Percentiles rank a stretch among this genome's conserved stretches.
phyloP scores from a whole-genome alignment of 768 basidiomycete genomes.

The Suillus discolor region DNA sequence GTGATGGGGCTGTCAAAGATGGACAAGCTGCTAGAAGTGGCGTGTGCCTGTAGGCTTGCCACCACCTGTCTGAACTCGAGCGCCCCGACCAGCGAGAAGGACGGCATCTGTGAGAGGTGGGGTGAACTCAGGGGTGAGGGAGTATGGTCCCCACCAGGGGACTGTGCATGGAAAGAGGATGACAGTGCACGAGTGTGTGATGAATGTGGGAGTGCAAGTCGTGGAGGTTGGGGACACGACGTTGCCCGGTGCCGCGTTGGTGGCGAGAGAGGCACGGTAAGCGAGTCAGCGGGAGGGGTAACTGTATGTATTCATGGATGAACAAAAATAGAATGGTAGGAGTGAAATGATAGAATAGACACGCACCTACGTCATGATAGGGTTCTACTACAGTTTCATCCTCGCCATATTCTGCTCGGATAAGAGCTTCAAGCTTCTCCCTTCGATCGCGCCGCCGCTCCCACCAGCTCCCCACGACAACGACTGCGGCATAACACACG shows the following conservation, averaged over 20 bases:
- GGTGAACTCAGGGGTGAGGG: constrained; percentile 49
- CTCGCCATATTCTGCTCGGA: constrained; percentile 61
- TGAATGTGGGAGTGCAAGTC: constrained; percentile 40
- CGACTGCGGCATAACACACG: constrained; percentile 71
- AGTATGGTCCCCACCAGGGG: constrained; percentile 38
- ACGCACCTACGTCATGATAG: constrained; percentile 52
- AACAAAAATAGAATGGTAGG: not conserved
- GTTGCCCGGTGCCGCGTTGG: constrained; percentile 43
- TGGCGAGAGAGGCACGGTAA: constrained; percentile 26
- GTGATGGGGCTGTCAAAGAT: constrained; percentile 69
- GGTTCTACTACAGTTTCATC: constrained; percentile 42
- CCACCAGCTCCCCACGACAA: constrained; percentile 82
- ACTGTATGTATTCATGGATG: constrained; percentile 18
- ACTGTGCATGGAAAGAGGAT: constrained; percentile 15
- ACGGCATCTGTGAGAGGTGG: constrained; percentile 60
- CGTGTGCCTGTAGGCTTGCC: constrained; percentile 72
- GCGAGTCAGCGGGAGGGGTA: not conserved
- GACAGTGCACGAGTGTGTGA: constrained; percentile 33
- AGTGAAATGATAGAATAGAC: constrained; percentile 24
- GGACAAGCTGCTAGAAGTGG: constrained; percentile 55
- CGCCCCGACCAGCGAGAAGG: constrained; percentile 91
- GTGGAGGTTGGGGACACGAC: constrained; percentile 41
- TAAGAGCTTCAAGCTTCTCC: constrained; percentile 49
- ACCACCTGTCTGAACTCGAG: constrained; percentile 96
- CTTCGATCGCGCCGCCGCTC: constrained; percentile 53